These are phyloP conservation scores for Anisodus acutangulus DNA, from an alignment of 257 asterid genomes.

Conservation along the genomic window DNA sequence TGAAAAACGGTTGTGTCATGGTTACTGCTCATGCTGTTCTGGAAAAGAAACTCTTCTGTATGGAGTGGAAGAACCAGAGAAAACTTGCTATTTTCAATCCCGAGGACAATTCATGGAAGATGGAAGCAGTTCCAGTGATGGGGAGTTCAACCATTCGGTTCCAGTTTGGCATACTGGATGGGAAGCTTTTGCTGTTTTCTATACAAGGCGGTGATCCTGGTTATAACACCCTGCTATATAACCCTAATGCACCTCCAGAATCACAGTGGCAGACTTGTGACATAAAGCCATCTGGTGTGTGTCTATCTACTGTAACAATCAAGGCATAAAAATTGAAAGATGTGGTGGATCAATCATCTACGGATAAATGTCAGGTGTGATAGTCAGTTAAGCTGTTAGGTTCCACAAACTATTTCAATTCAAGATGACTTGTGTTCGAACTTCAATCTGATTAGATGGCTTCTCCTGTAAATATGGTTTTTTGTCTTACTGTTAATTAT, in stretches of 20 bases:
- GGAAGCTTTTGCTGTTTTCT: conserved; percentile 69
- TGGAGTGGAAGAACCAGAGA: conserved; percentile 89
- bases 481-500: neutral
- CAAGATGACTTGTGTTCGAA: no score
- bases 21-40: conserved; percentile 78
- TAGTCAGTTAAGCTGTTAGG: no score
- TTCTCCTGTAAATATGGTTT: neutral
- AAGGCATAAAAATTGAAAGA: conserved; percentile 42
- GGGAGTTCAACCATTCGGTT: conserved; percentile 73
- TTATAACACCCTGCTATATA: conserved; percentile 57
- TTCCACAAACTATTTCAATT: no score
- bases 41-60: conserved; percentile 69
- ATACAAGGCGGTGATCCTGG: conserved; percentile 51
- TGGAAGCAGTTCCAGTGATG: conserved; percentile 60
- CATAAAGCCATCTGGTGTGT: conserved; percentile 65
- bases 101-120: conserved; percentile 64
- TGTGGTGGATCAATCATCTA: no score
- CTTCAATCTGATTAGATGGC: neutral
- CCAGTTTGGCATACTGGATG: conserved; percentile 64
- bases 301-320: conserved; percentile 67
- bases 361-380: no score
- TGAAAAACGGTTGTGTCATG: conserved; percentile 91
- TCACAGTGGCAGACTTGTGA: conserved; percentile 65
- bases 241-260: conserved; percentile 71
- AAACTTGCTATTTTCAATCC: conserved; percentile 62